A percentile compares a stretch with the other conserved stretches of the same genome.
These are phyloP conservation scores for Debaryomyces nepalensis DNA, from an alignment of 1,139 yeast genomes.

Conservation along the genomic window DNA sequence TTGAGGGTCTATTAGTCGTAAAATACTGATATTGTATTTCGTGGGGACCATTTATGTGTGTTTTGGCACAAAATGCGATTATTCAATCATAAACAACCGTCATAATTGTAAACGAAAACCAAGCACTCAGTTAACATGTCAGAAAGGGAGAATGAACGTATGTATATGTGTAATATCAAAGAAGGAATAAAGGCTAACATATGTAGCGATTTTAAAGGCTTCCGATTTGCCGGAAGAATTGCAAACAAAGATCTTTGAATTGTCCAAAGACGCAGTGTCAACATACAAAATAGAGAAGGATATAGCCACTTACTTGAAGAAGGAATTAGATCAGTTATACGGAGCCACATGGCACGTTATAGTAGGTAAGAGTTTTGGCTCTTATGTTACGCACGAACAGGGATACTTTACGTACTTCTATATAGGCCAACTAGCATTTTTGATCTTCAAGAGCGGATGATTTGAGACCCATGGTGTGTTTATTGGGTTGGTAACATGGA, in stretches of 20 bases:
- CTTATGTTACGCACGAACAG: constrained; percentile 88
- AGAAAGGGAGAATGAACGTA: constrained; percentile 13
- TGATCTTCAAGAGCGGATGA: constrained; percentile 76
- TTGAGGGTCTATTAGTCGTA: not conserved
- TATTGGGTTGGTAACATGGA: too few species aligned
- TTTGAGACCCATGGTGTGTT: too few species aligned
- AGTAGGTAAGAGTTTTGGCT: constrained; percentile 92
- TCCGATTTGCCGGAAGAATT: constrained; percentile 60
- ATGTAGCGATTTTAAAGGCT: constrained; percentile 49
- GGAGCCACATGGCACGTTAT: constrained; percentile 96
- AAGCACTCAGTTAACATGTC: constrained; percentile 7
- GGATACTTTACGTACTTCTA: constrained; percentile 87
- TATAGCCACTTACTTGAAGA: constrained; percentile 80
- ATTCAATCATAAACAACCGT: constrained; percentile 2
- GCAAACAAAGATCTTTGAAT: constrained; percentile 61
- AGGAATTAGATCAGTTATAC: constrained; percentile 60
- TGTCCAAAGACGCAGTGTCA: constrained; percentile 54
- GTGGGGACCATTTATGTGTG: constrained; percentile 3
- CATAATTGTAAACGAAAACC: constrained; percentile 3
- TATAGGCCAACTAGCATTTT: constrained; percentile 77
- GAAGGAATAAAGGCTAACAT: constrained; percentile 19
- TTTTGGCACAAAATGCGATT: constrained; percentile 11
- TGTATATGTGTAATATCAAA: not conserved
- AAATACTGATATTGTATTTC: not conserved
- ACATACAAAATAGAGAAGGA: constrained; percentile 64